These are phyloP conservation scores for Cercis canadensis DNA, from an alignment of 306 rosid species.

Conservation along the genomic window DNA sequence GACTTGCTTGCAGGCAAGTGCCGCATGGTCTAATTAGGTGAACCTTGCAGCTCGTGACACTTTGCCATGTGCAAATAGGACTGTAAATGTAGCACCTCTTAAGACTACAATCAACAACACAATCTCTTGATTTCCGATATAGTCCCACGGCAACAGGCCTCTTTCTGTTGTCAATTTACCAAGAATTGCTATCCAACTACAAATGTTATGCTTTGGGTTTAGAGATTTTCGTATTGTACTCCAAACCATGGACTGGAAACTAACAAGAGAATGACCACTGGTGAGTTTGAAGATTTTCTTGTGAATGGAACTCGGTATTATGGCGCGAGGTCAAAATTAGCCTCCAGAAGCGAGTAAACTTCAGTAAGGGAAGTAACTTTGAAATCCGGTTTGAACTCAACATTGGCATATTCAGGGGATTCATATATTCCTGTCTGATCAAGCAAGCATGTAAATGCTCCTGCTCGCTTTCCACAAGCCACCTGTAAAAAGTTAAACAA, in stretches of 20 bases:
- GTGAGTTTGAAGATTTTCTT: neutral
- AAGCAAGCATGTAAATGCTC: slow-evolving; percentile 88
- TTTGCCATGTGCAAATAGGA: too few species aligned
- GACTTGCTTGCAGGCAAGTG: too few species aligned
- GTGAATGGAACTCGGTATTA: slow-evolving; percentile 41
- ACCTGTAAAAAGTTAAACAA: slow-evolving; percentile 52
- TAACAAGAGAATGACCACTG: neutral
- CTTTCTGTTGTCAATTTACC: too few species aligned
- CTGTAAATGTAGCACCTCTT: too few species aligned
- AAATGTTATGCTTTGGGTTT: too few species aligned
- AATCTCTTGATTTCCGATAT: too few species aligned
- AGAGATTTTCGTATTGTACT: too few species aligned
- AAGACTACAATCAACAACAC: too few species aligned
- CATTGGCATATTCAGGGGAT: slow-evolving; percentile 54
- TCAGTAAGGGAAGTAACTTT: slow-evolving; percentile 80
- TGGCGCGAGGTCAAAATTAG: slow-evolving; percentile 69
- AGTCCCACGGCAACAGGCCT: too few species aligned
- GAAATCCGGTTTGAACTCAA: slow-evolving; percentile 72
- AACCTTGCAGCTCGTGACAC: too few species aligned
- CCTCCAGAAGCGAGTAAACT: slow-evolving; percentile 63
- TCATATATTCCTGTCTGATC: slow-evolving; percentile 80
- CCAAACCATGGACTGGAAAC: neutral
- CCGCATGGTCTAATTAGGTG: too few species aligned
- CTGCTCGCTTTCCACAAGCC: slow-evolving; percentile 85
- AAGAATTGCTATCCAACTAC: too few species aligned